These are phyloP conservation scores for Zymoseptoria brevis DNA, from an alignment of 2,329 filamentous ascomycete species.

Conservation along the genomic window DNA sequence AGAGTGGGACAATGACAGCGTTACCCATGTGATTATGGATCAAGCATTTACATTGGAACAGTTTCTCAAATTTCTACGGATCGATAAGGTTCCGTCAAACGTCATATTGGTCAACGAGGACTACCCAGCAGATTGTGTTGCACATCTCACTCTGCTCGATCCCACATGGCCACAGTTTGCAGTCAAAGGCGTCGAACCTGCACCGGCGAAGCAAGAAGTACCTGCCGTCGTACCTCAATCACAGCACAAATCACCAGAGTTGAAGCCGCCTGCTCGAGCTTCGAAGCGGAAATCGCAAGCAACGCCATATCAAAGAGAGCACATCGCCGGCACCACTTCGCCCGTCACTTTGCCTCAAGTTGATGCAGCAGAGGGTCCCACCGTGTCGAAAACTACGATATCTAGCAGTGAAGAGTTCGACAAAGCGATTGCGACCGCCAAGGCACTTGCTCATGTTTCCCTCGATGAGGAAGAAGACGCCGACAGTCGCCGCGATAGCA, in stretches of 20 bases:
- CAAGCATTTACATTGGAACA: slow-evolving; percentile 56
- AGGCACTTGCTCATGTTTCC: slow-evolving; percentile 50
- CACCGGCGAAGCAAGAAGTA: not conserved
- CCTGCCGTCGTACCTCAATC: slow-evolving; percentile 13
- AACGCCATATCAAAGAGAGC: not conserved
- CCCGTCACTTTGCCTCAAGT: not conserved
- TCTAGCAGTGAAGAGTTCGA: slow-evolving; percentile 49
- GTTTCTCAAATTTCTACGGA: slow-evolving; percentile 50
- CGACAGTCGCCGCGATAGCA: slow-evolving; percentile 21
- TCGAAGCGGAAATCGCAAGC: not conserved
- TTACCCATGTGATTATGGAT: slow-evolving; percentile 78
- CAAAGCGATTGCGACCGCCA: slow-evolving; percentile 55
- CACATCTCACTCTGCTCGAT: slow-evolving; percentile 38
- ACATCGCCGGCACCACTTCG: not conserved
- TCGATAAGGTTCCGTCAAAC: slow-evolving; percentile 39
- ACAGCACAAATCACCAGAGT: slow-evolving; percentile 35
- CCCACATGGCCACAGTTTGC: slow-evolving; percentile 51
- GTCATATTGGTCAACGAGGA: slow-evolving; percentile 44
- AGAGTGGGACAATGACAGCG: slow-evolving; percentile 40
- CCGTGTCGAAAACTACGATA: not conserved
- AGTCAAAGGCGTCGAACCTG: slow-evolving; percentile 32
- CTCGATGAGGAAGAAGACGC: slow-evolving; percentile 35
- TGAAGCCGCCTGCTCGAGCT: slow-evolving; percentile 35
- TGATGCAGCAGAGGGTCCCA: not conserved
- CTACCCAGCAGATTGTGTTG: slow-evolving; percentile 39